Evolutionary conservation across 495 filamentous ascomycete species (phyloP).

Genomic region (Neurospora cerealis): DNA sequence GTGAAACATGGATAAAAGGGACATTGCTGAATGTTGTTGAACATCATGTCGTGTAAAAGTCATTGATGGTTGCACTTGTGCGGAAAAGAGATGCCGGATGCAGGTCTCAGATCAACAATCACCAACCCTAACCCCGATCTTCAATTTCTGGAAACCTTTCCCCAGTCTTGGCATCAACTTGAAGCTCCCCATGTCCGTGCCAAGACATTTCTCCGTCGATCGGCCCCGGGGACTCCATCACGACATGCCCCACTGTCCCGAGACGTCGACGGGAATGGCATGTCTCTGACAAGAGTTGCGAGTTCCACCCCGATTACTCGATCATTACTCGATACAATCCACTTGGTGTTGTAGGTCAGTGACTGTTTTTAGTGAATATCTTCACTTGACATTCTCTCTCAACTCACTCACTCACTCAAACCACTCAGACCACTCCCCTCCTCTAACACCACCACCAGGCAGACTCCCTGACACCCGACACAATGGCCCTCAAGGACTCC

Average conservation of each 20-base stretch:
- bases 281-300: neutral
- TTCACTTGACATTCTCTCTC: neutral
- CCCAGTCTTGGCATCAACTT: neutral
- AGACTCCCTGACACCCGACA: neutral
- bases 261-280: neutral
- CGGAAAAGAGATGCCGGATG: neutral
- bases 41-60: neutral
- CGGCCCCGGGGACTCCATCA: neutral
- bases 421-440: neutral
- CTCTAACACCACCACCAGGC: neutral
- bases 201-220: neutral
- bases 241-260: neutral
- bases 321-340: neutral
- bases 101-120: neutral
- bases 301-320: neutral
- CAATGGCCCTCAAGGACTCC: conserved; percentile 33
- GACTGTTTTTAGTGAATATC: neutral
- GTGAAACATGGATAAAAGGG: neutral
- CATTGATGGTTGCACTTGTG: neutral
- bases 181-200: neutral
- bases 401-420: neutral
- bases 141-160: neutral
- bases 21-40: neutral
- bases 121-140: neutral
- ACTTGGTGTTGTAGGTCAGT: neutral